Percentiles rank a stretch among this genome's conserved stretches.
These are phyloP conservation scores for Phytophthora aleatoria DNA, from an alignment of 352 stramenopile species.

Conservation along the genomic window DNA sequence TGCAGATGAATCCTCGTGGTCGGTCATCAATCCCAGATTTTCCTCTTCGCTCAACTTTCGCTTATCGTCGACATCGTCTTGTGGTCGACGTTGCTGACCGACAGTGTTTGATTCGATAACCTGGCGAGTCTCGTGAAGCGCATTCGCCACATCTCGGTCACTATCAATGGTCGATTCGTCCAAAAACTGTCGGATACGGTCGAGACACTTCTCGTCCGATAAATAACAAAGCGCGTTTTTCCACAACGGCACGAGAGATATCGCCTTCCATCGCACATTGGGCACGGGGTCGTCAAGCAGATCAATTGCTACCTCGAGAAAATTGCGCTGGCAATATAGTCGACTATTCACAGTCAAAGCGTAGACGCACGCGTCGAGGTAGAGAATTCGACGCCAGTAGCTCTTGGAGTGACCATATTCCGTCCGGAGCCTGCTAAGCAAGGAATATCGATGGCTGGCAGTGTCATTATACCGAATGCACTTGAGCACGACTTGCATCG, in stretches of 20 bases:
- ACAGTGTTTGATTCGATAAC: slow-evolving; percentile 49
- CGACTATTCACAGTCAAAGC: slow-evolving; percentile 70
- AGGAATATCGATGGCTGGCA: slow-evolving; percentile 66
- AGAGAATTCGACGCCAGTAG: slow-evolving; percentile 80
- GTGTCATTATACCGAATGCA: slow-evolving; percentile 76
- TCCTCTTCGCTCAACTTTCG: slow-evolving; percentile 67
- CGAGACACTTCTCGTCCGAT: slow-evolving; percentile 72
- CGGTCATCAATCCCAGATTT: slow-evolving; percentile 54
- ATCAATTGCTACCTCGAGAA: slow-evolving; percentile 77
- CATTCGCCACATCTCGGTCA: slow-evolving; percentile 69
- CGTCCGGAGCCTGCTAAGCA: slow-evolving; percentile 67
- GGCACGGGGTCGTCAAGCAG: slow-evolving; percentile 74
- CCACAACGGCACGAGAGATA: slow-evolving; percentile 67
- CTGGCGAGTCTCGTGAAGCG: slow-evolving; percentile 50
- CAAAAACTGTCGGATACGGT: slow-evolving; percentile 72
- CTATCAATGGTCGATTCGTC: slow-evolving; percentile 63
- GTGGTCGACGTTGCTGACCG: slow-evolving; percentile 39
- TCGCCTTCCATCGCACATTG: slow-evolving; percentile 79
- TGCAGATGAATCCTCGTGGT: slow-evolving; percentile 80
- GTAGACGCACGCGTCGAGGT: slow-evolving; percentile 69
- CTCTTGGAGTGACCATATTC: slow-evolving; percentile 78
- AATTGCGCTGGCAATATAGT: slow-evolving; percentile 78
- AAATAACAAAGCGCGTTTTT: slow-evolving; percentile 58
- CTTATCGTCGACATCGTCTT: slow-evolving; percentile 72
- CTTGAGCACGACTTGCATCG: slow-evolving; percentile 65